Evolutionary conservation across 2,329 filamentous ascomycete species (phyloP).

Genomic region (Xylaria sp.): DNA sequence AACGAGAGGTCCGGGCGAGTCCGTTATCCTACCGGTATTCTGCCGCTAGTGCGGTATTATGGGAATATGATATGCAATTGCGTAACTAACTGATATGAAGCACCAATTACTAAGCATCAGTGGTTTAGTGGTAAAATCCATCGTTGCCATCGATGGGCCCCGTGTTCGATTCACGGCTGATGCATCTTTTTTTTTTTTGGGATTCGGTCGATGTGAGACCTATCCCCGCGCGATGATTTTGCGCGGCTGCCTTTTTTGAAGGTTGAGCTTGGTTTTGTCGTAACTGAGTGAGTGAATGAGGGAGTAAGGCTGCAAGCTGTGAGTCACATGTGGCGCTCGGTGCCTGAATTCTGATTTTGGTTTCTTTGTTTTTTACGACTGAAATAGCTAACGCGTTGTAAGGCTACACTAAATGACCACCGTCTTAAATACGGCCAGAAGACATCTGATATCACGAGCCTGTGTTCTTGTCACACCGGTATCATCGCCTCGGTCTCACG

Average conservation of each 20-base stretch:
- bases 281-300: too few relatives aligned
- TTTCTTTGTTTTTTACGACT: background rate
- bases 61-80: background rate
- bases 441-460: background rate
- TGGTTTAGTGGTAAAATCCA: conserved; percentile 51
- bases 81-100: background rate
- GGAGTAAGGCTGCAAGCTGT: too few relatives aligned
- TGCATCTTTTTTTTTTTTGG: conserved; percentile 24
- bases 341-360: background rate
- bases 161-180: conserved; percentile 42
- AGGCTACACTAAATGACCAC: background rate
- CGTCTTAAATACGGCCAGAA: background rate
- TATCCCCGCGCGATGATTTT: background rate
- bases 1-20: too few relatives aligned
- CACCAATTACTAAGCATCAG: conserved; percentile 28
- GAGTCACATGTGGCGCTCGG: too few relatives aligned
- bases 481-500: background rate
- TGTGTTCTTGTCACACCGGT: background rate
- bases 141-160: conserved; percentile 50
- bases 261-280: too few relatives aligned
- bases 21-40: too few relatives aligned
- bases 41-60: background rate
- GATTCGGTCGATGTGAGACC: too few relatives aligned
- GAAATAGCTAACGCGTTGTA: too few relatives aligned
- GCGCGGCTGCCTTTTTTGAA: background rate